These are phyloP conservation scores for Agrocybe chaxingu DNA, from an alignment of 768 basidiomycete species.

Conservation along the genomic window DNA sequence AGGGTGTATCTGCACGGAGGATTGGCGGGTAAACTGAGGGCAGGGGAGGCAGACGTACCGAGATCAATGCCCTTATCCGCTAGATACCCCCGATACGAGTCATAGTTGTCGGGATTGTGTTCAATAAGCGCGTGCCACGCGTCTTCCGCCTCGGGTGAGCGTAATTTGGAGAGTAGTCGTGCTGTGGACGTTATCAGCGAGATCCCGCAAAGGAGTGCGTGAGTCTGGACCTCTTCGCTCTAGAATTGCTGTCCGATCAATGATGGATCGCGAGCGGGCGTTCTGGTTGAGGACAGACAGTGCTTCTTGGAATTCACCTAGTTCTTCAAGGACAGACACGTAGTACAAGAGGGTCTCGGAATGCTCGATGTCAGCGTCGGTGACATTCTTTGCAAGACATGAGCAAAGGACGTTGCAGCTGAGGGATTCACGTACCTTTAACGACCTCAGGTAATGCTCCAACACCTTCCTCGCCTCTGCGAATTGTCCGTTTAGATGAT, in stretches of 20 bases:
- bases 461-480: constrained; percentile 68
- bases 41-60: constrained; percentile 38
- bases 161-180: constrained; percentile 68
- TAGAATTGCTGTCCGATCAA: constrained; percentile 68
- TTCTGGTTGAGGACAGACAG: constrained; percentile 60
- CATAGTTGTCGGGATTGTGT: constrained; percentile 79
- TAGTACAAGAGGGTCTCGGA: constrained; percentile 83
- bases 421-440: constrained; percentile 53
- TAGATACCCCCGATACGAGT: constrained; percentile 78
- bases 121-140: constrained; percentile 82
- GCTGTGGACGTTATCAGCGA: constrained; percentile 41
- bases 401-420: not conserved
- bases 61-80: constrained; percentile 60
- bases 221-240: constrained; percentile 57
- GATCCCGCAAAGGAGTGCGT: constrained; percentile 5
- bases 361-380: constrained; percentile 76
- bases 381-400: constrained; percentile 53
- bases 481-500: constrained; percentile 77
- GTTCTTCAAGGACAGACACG: constrained; percentile 67
- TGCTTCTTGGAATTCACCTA: constrained; percentile 60
- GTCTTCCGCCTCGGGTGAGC: constrained; percentile 68
- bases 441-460: constrained; percentile 63
- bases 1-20: constrained; percentile 46
- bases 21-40: constrained; percentile 1
- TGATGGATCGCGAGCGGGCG: constrained; percentile 60